A percentile compares a stretch with the other conserved stretches of the same genome.
These are phyloP conservation scores for Fusarium sp. DNA, from an alignment of 2,329 filamentous ascomycete genomes.

Conservation along the genomic window DNA sequence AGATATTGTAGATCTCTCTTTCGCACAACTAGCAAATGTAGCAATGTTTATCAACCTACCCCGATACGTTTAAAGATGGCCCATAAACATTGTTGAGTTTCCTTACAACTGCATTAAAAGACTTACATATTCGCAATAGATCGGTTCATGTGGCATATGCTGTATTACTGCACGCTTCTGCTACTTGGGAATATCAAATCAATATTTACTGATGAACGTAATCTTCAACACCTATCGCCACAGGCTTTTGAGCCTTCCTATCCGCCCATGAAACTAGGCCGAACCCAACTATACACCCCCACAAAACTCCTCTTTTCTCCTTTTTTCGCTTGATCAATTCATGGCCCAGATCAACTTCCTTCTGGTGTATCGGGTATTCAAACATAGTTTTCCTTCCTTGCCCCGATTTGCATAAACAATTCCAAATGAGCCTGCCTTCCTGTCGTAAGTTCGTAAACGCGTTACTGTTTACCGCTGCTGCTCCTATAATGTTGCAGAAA, in stretches of 20 bases:
- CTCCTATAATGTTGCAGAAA: slow-evolving; percentile 18
- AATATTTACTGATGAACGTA: slow-evolving; percentile 13
- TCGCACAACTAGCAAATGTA: slow-evolving; percentile 19
- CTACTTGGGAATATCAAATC: neutral
- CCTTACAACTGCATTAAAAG: too few species aligned
- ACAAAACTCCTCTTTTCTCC: neutral
- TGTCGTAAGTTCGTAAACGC: slow-evolving; percentile 29
- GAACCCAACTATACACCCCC: neutral
- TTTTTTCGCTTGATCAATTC: slow-evolving; percentile 6
- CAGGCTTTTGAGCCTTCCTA: neutral
- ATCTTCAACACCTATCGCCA: slow-evolving; percentile 18
- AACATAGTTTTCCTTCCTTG: slow-evolving; percentile 28
- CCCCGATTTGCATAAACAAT: slow-evolving; percentile 29
- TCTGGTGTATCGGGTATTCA: slow-evolving; percentile 32
- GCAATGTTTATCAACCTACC: neutral
- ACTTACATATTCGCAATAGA: neutral
- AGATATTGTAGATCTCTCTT: slow-evolving; percentile 32
- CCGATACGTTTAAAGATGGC: neutral
- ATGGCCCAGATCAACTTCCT: neutral
- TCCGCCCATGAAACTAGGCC: neutral
- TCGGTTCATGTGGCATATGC: neutral
- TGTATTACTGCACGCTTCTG: neutral
- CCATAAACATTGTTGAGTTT: neutral
- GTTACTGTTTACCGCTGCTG: slow-evolving; percentile 31
- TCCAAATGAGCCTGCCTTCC: slow-evolving; percentile 14